Conservation (phyloP, 208 protist species). For the Endotrypanum monterogeii region DNA sequence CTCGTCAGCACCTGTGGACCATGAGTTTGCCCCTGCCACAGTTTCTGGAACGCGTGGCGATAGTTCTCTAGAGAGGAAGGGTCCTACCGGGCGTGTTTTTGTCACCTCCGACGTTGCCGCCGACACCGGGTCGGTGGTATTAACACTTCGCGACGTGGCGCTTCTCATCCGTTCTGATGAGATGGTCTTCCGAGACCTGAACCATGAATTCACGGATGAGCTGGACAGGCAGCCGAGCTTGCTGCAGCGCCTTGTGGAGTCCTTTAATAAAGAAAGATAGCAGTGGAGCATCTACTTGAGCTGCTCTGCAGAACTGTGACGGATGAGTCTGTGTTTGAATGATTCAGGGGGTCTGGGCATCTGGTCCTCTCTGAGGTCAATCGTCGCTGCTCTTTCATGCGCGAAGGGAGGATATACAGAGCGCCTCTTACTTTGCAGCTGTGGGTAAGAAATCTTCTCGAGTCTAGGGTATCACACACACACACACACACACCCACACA, state of each 20-base stretch:
- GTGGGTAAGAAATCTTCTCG: too few relatives aligned
- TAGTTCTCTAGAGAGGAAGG: neutral
- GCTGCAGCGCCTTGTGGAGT: constrained; percentile 16
- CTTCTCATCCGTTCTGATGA: constrained; percentile 81
- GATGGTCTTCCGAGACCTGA: constrained; percentile 68
- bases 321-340: neutral
- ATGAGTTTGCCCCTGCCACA: neutral
- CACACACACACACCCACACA: neutral
- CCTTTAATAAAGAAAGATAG: neutral
- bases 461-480: neutral
- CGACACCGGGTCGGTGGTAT: neutral
- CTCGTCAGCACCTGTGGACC: neutral
- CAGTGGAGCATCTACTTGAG: neutral
- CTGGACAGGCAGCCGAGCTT: constrained; percentile 39
- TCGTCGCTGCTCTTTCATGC: neutral
- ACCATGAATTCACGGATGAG: constrained; percentile 54
- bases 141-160: constrained; percentile 69
- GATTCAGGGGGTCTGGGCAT: neutral
- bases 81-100: neutral
- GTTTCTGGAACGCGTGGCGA: neutral
- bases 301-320: neutral
- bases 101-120: neutral
- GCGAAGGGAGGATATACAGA: neutral
- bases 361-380: neutral
- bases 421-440: neutral